Conservation (phyloP, 2,329 filamentous ascomycete genomes). For the Neonectria sp. region DNA sequence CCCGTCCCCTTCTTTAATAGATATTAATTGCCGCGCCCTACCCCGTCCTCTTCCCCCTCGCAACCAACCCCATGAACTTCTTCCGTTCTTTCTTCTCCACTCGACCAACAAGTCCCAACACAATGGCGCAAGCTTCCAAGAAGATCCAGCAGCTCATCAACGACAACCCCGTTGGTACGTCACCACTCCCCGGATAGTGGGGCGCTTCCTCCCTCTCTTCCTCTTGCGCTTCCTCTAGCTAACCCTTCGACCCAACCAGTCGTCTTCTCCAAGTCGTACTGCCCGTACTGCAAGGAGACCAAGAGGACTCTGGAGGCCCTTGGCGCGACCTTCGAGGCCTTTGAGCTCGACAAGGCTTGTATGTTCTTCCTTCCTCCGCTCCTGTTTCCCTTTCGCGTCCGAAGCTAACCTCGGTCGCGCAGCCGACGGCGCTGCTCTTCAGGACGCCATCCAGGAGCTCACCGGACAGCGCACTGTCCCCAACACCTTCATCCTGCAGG, state of each 20-base stretch:
- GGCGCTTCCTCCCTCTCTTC: conserved; percentile 18
- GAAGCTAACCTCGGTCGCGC: conserved; percentile 39
- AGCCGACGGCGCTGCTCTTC: conserved; percentile 89
- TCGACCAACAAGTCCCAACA: conserved; percentile 71
- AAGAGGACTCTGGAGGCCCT: conserved; percentile 81
- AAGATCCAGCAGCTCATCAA: conserved; percentile 92
- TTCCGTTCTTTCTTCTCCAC: conserved; percentile 79
- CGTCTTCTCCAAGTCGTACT: conserved; percentile 98
- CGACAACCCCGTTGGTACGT: conserved; percentile 86
- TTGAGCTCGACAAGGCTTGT: conserved; percentile 92
- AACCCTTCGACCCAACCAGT: conserved; percentile 63
- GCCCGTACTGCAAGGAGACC: conserved; percentile 88
- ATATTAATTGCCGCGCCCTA: conserved; percentile 40
- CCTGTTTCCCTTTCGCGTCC: neutral
- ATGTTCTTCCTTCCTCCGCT: conserved; percentile 55
- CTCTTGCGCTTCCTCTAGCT: conserved; percentile 1
- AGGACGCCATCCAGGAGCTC: conserved; percentile 85
- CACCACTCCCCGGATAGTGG: conserved; percentile 3
- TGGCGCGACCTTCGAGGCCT: conserved; percentile 79
- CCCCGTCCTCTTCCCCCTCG: conserved; percentile 14
- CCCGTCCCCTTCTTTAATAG: neutral
- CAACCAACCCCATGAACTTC: conserved; percentile 70
- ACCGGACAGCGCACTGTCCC: conserved; percentile 91
- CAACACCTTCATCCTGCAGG: conserved; percentile 91
- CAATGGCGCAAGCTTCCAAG: conserved; percentile 86